Evolutionary conservation across 179 eudicot genomes (phyloP), one percentile per base, ranked within the genome.

Genomic region (Beta macrorhiza): DNA sequence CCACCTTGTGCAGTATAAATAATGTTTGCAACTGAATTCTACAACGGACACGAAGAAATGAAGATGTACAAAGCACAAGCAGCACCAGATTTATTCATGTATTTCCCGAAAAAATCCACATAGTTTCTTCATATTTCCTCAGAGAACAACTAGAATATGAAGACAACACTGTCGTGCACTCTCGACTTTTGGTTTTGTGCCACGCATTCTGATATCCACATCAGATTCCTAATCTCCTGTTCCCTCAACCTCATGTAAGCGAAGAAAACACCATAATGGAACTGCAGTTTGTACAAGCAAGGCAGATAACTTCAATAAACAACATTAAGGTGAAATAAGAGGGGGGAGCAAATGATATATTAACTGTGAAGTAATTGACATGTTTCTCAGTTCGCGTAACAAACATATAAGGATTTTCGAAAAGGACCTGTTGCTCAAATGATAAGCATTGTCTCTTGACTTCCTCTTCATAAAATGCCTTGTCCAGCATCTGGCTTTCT

Each of bases 151-250:
- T 91, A 96, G 89, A 96, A 96, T 83, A 92, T 96, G 88, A 94
- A 92, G 80, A 96, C 99, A 32, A 96, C 99, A 53, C 99, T 96
- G 86, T 96, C 98, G n/a, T 96, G 99, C 44, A 96, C 99, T 80
- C 98, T 81, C 19, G 99, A 89, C 85, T 96, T 96, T 83, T 96
- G 99, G 90, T 94, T 94, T 84, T 96, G 99, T 49, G 99, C 98
- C 79, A 96, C 99, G 75, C 99, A 96, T 83, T 96, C 99, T 4
- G 99, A 96, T 82, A 96, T 94, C 99, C 99, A 96, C 99, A 96
- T 94, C 86, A 96, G 85, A 87, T 96, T 96, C 86, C 99, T 90
- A 88, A 96, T 96, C 90, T 96, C 99, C 87, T 96, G 99, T 89
- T 96, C 99, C 90, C 90, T 90, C 85, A 96, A 83, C 82, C 98